Evolutionary conservation across 805 yeast genomes (phyloP), one percentile per base, ranked within the genome.

Genomic region (Ogataea nonfermentans): DNA sequence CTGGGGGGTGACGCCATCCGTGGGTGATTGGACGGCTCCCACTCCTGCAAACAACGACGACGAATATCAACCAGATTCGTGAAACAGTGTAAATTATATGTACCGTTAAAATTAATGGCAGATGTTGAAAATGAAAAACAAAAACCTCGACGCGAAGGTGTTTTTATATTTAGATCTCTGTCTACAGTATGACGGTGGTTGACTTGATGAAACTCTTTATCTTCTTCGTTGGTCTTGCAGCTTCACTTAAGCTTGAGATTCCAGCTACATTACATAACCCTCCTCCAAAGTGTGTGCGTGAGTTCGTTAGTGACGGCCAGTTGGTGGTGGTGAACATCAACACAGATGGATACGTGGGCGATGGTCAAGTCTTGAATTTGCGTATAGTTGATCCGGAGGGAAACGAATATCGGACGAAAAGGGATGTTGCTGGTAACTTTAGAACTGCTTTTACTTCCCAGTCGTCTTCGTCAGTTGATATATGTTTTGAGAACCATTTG

Each of bases 371-470:
- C 32, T 72, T 93, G 57, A 76, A 76, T 50, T 68, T 91, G 24
- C 59, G 65, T 36, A 81, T 88, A 49, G 73, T 75, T 34, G 97
- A 90, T 65, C 72, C 84, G 30, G 73, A 78, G 53, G 96, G 96
- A 28, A 90, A 90, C 62, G 95, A 86, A 59, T 83, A 81, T 64
- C 82, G 85, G 55, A 81, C 79, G 59, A 78, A 81, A 62, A 79
- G 76, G 60, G 89, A 85, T 59, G 72, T 93, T 52, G 79, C 78
- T 14, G 95, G 91, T 23, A 73, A 72, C 4, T 72, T 76, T 38
- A 78, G 80, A 57, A 79, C 85, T 43, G 91, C 93, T 4, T 91
- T 93, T 69, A 87, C 93, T 36, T 80, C 95, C 10, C 87, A 83
- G 59, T 71, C 82, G 17, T 78, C 82, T 46, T 82, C 91, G 29